Base-by-base conservation (phyloP, 495 filamentous ascomycete species). In the Penicillium dipodomyicola region DNA sequence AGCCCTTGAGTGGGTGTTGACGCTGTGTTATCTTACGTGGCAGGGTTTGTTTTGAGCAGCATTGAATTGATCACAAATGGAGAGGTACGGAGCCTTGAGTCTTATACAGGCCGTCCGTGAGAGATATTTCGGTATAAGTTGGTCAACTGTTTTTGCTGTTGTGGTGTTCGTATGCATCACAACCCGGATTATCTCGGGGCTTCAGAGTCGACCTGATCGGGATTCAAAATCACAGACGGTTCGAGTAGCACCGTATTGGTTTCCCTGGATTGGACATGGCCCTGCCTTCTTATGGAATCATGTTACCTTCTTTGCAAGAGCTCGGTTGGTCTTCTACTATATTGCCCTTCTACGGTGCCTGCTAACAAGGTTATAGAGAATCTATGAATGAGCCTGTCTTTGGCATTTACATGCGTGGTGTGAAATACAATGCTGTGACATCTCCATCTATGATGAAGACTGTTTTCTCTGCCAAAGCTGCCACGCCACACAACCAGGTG, bases 191-290 rank as follows among this genome's bases (percentile, higher is more conserved):
- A 54, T 72, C 55, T 72, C 66, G 5, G 72, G 71, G 27, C 22
- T 78, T 29, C 72, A 68, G 43, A 72, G 73, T 46, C 60, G 65
- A 7, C 60, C 53, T 25, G 56, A 49, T n/a, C 41, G 37, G 29
- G 49, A 62, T 15, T 52, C 59, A 30, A 59, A 69, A 30, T 48
- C 65, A 32, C 68, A 62, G 56, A 65, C 52, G 47, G 72, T 81
- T 41, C 72, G 71, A 58, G 60, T 69, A 33, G 51, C 76, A 10
- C 82, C 84, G 12, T 87, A 86, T 68, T 87, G 82, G 81, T 52
- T 86, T 8, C 84, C 84, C 12, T 72, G 77, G 57, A 35, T 86
- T 2, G 81, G 84, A 39, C 83, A 87, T 72, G 68, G 77, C 12
- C 52, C 77, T 23, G 68, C 74, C 19, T 73, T 83, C 62, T 57